Conservation (phyloP, 2,329 filamentous ascomycete genomes). For the Huntiella omanensis region DNA sequence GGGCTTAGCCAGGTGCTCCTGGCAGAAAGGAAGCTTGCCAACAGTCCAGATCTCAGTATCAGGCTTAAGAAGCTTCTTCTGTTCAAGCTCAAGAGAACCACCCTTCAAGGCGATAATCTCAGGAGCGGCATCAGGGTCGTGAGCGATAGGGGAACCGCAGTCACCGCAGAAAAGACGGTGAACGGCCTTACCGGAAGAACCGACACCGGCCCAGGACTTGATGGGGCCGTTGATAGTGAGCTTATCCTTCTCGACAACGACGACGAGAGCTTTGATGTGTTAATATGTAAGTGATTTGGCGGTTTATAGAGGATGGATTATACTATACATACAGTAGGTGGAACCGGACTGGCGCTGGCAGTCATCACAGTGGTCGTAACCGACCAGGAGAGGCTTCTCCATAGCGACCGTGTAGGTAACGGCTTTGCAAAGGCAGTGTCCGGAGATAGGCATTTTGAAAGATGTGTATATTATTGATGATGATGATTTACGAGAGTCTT, state of each 20-base stretch:
- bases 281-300: not conserved
- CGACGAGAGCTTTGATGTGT: slow-evolving; percentile 35
- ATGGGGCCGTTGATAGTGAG: slow-evolving; percentile 42
- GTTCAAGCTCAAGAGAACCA: slow-evolving; percentile 41
- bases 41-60: slow-evolving; percentile 53
- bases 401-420: slow-evolving; percentile 47
- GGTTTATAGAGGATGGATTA: not conserved
- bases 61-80: slow-evolving; percentile 51
- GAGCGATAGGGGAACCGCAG: slow-evolving; percentile 50
- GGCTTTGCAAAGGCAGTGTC: slow-evolving; percentile 53
- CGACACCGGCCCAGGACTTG: slow-evolving; percentile 44
- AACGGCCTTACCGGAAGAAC: slow-evolving; percentile 41
- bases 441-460: slow-evolving; percentile 39
- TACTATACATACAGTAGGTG: slow-evolving; percentile 39
- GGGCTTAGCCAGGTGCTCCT: slow-evolving; percentile 43
- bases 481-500: too few relatives aligned
- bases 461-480: not conserved
- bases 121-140: slow-evolving; percentile 52
- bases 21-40: slow-evolving; percentile 50
- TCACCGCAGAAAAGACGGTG: slow-evolving; percentile 52
- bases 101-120: slow-evolving; percentile 52
- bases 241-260: slow-evolving; percentile 47
- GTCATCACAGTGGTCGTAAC: slow-evolving; percentile 55
- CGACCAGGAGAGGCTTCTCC: slow-evolving; percentile 33
- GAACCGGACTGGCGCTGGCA: slow-evolving; percentile 53